These are phyloP conservation scores for Metarhizium rileyi DNA, from an alignment of 2,329 filamentous ascomycete genomes.

Conservation along the genomic window DNA sequence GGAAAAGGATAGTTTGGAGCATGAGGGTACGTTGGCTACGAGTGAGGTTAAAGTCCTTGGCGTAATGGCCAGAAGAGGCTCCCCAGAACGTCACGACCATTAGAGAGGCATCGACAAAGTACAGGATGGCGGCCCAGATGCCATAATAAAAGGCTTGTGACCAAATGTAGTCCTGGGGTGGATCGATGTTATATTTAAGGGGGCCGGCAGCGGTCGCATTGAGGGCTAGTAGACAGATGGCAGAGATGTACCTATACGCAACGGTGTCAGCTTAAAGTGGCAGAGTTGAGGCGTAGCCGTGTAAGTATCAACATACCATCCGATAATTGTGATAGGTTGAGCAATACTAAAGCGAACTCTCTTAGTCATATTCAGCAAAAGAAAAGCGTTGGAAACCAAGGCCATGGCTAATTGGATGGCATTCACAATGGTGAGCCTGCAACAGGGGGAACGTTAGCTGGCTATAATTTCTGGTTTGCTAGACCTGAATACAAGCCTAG, in stretches of 20 bases:
- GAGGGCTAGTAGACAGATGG: constrained; percentile 57
- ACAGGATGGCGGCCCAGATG: constrained; percentile 68
- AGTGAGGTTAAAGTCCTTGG: constrained; percentile 68
- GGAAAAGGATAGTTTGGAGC: constrained; percentile 78
- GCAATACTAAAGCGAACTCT: constrained; percentile 72
- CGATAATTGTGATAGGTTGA: constrained; percentile 70
- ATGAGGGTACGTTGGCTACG: constrained; percentile 79
- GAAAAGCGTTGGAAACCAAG: constrained; percentile 67
- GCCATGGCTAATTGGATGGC: constrained; percentile 68
- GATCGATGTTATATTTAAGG: constrained; percentile 27
- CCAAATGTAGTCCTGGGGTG: constrained; percentile 45
- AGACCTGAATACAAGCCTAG: not conserved
- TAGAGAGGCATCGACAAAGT: constrained; percentile 67
- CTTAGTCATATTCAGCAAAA: constrained; percentile 80
- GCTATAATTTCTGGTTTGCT: not conserved
- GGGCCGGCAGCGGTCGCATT: constrained; percentile 55
- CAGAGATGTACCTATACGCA: constrained; percentile 40
- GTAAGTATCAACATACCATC: constrained; percentile 49
- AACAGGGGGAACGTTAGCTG: not conserved
- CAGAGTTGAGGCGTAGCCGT: not conserved
- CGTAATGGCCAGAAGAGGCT: constrained; percentile 60
- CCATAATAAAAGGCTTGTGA: constrained; percentile 85
- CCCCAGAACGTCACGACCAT: constrained; percentile 74
- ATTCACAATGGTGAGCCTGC: constrained; percentile 65
- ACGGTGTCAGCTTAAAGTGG: not conserved